Base-by-base conservation (phyloP, 257 asterid genomes). In the Fraxinus anomala region DNA sequence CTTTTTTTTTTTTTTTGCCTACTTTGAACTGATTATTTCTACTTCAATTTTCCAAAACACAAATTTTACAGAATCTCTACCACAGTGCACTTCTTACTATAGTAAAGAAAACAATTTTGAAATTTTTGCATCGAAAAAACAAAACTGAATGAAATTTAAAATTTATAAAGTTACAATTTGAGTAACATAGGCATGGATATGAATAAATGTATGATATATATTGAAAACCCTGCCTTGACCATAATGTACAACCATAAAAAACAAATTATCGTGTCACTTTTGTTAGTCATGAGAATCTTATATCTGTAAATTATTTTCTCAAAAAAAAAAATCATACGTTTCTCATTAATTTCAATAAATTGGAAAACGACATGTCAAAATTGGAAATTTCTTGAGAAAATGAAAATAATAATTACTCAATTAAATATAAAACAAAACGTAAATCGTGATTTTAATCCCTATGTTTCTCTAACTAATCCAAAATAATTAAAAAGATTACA, bases 381-480 rank as follows among this genome's bases (percentile, higher is more conserved):
- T 66, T 73, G 68, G 73, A 54, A 80, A 23, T 54, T 47, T 61
- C 66, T 65, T 24, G 37, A 69, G 75, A 69, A 66, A 37, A 51
- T 47, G 75, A 81, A 67, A 33, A 69, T 7, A 76, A 1, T 39
- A 59, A 69, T 69, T 26, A 79, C 73, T 63, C 30, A 39, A 67
- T 51, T 23, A 42, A 26, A 40, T 16, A 75, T 79, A 39, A 77
- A 67, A 47, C 51, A 21, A 72, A 77, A 36, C 59, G 81, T 24
- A 67, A 47, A 67, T 26, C 37, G 8, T 19, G 75, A 80, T 0
- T 74, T 84, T 33, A 76, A 85, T 82, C 86, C 84, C 86, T 30
- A 79, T 81, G 84, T 80, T 79, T 79, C 79, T 54, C 72, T 66
- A 75, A 72, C 68, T 72, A 85, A 82, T 75, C 79, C 78, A 79